A percentile compares a stretch with the other conserved stretches of the same genome.
Evolutionary conservation across 305 asterid species (phyloP).

Genomic region (Ajuga reptans): DNA sequence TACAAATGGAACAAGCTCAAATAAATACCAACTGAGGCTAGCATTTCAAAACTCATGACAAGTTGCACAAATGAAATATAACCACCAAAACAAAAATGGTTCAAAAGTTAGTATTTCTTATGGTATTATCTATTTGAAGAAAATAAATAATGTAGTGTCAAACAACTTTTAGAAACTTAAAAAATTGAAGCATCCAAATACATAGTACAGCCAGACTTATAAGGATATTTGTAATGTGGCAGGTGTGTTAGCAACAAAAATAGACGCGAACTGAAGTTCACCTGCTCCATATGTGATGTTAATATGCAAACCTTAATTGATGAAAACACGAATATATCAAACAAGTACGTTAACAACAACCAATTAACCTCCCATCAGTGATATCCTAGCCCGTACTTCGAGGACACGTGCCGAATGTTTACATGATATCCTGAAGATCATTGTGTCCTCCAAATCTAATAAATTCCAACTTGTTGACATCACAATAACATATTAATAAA

Average conservation of each 20-base stretch:
- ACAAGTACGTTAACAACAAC: not conserved
- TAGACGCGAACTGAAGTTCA: not conserved
- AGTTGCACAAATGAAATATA: not conserved
- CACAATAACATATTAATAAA: not conserved
- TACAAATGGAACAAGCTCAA: slow-evolving; percentile 26
- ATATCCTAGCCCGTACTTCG: not conserved
- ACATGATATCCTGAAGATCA: not conserved
- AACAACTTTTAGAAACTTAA: not conserved
- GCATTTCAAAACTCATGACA: not conserved
- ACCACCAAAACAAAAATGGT: not conserved
- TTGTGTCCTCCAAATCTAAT: not conserved
- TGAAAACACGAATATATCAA: not conserved
- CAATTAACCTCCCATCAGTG: not conserved
- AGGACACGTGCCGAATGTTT: not conserved
- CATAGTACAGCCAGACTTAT: not conserved
- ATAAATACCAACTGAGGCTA: not conserved
- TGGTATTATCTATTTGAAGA: not conserved
- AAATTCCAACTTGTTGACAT: not conserved
- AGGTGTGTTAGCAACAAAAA: not conserved
- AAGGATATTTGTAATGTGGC: not conserved
- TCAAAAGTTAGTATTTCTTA: not conserved
- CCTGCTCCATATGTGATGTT: not conserved
- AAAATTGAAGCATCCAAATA: not conserved
- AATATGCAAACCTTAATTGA: not conserved
- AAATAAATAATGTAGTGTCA: not conserved